phyloP scores from a whole-genome alignment of 1,284 basidiomycete species.

The Pascua sp. region DNA sequence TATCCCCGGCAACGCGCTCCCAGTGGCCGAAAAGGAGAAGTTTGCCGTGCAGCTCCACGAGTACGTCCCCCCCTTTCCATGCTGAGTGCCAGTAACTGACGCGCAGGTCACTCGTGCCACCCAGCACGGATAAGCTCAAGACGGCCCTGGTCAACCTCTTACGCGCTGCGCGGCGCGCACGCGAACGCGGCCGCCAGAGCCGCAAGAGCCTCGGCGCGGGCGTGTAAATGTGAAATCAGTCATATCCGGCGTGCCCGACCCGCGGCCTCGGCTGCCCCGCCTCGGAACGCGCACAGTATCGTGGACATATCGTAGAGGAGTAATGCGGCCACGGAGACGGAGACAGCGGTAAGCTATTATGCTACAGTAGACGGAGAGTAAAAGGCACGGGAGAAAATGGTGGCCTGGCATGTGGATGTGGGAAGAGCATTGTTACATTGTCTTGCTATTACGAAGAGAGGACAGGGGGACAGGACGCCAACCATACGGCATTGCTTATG shows the following conservation, averaged over 20 bases:
- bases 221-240: too few relatives aligned
- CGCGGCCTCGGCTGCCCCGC: too few relatives aligned
- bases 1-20: conserved; percentile 62
- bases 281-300: too few relatives aligned
- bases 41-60: conserved; percentile 70
- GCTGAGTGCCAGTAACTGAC: too few relatives aligned
- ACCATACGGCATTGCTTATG: not conserved
- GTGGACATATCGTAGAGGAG: too few relatives aligned
- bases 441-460: not conserved
- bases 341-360: not conserved
- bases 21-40: conserved; percentile 65
- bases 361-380: not conserved
- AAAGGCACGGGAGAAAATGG: not conserved
- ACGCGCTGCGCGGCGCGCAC: conserved; percentile 37
- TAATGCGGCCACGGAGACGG: too few relatives aligned
- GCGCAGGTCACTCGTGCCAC: not conserved
- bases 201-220: conserved; percentile 19
- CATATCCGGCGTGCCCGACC: too few relatives aligned
- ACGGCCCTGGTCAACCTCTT: conserved; percentile 33
- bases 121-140: conserved; percentile 26
- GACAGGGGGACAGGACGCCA: not conserved
- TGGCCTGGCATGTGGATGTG: too few relatives aligned
- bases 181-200: conserved; percentile 27
- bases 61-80: conserved; percentile 58
- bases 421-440: not conserved